Conservation (phyloP, 768 basidiomycete species). For the Hygrocybe coccinea region DNA sequence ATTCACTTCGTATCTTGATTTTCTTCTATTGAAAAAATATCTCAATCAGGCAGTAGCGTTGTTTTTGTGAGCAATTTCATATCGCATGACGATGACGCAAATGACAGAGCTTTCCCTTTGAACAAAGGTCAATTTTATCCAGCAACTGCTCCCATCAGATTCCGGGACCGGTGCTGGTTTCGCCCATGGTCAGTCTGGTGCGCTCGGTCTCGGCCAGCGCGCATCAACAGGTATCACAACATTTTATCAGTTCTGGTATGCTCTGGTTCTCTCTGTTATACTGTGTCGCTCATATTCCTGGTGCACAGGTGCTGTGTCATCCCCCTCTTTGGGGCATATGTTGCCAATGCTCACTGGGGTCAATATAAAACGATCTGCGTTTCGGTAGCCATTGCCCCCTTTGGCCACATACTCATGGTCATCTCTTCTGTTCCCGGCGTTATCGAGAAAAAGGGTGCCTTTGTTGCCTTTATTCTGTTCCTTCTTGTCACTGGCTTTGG, state of each 20-base stretch:
- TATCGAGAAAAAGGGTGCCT: conserved; percentile 49
- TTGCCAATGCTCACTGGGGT: too few relatives aligned
- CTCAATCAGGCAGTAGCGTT: conserved; percentile 25
- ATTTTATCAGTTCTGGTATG: conserved; percentile 55
- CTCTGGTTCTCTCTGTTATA: conserved; percentile 4
- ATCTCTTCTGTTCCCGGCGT: conserved; percentile 60
- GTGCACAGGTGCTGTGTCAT: conserved; percentile 55
- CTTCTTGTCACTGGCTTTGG: conserved; percentile 59
- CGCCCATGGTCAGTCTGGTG: conserved; percentile 54
- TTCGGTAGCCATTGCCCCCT: too few relatives aligned
- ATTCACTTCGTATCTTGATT: background rate
- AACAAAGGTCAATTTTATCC: conserved; percentile 55
- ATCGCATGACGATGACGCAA: background rate
- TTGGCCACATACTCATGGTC: too few relatives aligned
- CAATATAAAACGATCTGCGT: too few relatives aligned
- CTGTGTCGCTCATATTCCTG: conserved; percentile 54
- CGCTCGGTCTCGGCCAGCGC: conserved; percentile 61
- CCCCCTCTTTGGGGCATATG: conserved; percentile 67
- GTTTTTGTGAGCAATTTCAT: conserved; percentile 38
- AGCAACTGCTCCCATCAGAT: conserved; percentile 58
- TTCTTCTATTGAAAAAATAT: too few relatives aligned
- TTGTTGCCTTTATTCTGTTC: conserved; percentile 52
- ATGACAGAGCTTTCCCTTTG: background rate
- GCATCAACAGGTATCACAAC: conserved; percentile 68
- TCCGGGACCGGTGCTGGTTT: conserved; percentile 64